These are phyloP conservation scores for Phoenix roebelenii DNA, from an alignment of 176 grass and related monocot species.

Conservation along the genomic window DNA sequence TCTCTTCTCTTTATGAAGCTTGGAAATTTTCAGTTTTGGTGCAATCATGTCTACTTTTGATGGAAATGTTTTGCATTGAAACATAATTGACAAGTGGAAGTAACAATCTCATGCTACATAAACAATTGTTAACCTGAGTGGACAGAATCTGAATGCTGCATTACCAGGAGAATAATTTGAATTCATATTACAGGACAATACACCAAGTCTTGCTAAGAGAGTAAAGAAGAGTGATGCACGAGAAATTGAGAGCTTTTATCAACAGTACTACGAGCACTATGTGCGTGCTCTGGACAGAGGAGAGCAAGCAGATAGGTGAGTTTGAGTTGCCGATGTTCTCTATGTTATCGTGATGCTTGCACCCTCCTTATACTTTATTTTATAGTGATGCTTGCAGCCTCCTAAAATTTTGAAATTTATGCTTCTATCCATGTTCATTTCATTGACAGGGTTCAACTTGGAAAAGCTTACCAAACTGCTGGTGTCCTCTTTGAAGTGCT, in stretches of 20 bases:
- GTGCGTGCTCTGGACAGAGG: conserved; percentile 78
- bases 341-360: neutral
- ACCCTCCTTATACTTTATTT: neutral
- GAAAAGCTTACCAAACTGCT: conserved; percentile 85
- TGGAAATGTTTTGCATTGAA: too few relatives aligned
- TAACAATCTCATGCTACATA: too few relatives aligned
- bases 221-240: conserved; percentile 85
- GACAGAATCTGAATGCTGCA: too few relatives aligned
- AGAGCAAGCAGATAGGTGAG: conserved; percentile 86
- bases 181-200: conserved; percentile 58
- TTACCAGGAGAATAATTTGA: conserved; percentile 5
- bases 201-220: conserved; percentile 64
- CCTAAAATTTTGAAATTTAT: too few relatives aligned
- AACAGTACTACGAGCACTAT: conserved; percentile 91
- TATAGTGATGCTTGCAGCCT: neutral
- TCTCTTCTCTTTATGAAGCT: too few relatives aligned
- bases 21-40: too few relatives aligned
- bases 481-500: conserved; percentile 94
- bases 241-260: conserved; percentile 95
- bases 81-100: too few relatives aligned
- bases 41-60: too few relatives aligned
- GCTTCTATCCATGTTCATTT: too few relatives aligned
- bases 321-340: neutral
- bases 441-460: conserved; percentile 53
- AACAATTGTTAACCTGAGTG: too few relatives aligned